Conservation (phyloP, 169 alveolate genomes). For the Cryptosporidium canis region DNA sequence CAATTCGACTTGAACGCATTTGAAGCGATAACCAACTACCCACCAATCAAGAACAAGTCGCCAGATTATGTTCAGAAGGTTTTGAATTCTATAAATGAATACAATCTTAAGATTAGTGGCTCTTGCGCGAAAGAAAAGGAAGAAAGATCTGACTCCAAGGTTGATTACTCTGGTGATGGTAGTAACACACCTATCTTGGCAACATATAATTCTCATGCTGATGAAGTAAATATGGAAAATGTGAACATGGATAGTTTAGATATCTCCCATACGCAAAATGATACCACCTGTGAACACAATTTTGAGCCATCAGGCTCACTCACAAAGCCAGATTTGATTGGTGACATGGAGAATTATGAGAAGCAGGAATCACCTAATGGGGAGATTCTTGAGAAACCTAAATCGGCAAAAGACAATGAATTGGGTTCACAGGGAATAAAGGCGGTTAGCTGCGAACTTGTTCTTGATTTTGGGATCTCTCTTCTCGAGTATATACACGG, state of each 20-base stretch:
- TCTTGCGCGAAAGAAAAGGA: not conserved
- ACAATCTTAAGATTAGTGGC: conserved; percentile 13
- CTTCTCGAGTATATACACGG: conserved; percentile 64
- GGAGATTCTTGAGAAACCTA: not conserved
- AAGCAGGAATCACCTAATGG: not conserved
- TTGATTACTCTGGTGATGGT: not conserved
- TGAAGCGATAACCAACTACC: conserved; percentile 45
- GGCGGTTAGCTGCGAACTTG: conserved; percentile 52
- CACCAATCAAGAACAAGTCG: conserved; percentile 50
- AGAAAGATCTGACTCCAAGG: not conserved
- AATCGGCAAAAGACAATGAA: not conserved
- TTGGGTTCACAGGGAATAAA: conserved; percentile 7
- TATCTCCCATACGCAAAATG: not conserved
- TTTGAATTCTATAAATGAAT: conserved; percentile 9
- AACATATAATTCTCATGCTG: not conserved
- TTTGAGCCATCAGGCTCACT: not conserved
- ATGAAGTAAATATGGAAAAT: not conserved
- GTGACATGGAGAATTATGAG: not conserved
- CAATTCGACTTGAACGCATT: conserved; percentile 62
- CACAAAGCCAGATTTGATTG: not conserved
- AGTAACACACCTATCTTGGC: not conserved
- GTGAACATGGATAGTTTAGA: not conserved
- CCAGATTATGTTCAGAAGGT: conserved; percentile 43
- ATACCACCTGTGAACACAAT: not conserved
- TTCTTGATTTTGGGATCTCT: conserved; percentile 46